Conservation (phyloP, 192 early-diverging fungal genomes). For the Umbelopsis ramanniana region DNA sequence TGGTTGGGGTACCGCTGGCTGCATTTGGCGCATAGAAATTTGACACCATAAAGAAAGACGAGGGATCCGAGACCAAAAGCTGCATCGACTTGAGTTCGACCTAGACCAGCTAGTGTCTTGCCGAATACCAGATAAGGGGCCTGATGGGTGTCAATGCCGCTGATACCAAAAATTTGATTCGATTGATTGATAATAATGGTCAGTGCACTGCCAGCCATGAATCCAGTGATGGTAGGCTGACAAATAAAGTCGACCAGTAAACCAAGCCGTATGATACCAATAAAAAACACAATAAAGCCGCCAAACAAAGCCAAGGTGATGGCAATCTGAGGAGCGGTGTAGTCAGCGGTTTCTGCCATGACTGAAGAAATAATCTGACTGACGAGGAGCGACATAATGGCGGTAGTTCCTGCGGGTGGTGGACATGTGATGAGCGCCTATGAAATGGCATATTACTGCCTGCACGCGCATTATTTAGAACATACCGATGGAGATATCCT, state of each 20-base stretch:
- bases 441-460: neutral
- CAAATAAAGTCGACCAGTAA: conserved; percentile 89
- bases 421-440: neutral
- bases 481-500: conserved; percentile 74
- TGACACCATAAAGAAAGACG: conserved; percentile 43
- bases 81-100: conserved; percentile 56
- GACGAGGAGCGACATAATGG: conserved; percentile 78
- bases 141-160: conserved; percentile 70
- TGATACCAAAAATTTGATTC: conserved; percentile 74
- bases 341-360: conserved; percentile 22
- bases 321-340: conserved; percentile 45
- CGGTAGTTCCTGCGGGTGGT: conserved; percentile 27
- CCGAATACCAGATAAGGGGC: conserved; percentile 77
- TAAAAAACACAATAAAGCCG: conserved; percentile 68
- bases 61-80: conserved; percentile 63
- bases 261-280: conserved; percentile 85
- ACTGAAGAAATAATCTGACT: conserved; percentile 62
- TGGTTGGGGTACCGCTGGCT: conserved; percentile 51
- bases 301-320: conserved; percentile 70
- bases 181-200: conserved; percentile 80
- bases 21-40: conserved; percentile 36
- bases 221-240: conserved; percentile 81
- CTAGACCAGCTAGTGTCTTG: conserved; percentile 57
- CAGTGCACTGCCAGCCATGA: conserved; percentile 83
- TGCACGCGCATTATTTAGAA: neutral